Conservation (phyloP, 441 rosid genomes). For the Breynia disticha region DNA sequence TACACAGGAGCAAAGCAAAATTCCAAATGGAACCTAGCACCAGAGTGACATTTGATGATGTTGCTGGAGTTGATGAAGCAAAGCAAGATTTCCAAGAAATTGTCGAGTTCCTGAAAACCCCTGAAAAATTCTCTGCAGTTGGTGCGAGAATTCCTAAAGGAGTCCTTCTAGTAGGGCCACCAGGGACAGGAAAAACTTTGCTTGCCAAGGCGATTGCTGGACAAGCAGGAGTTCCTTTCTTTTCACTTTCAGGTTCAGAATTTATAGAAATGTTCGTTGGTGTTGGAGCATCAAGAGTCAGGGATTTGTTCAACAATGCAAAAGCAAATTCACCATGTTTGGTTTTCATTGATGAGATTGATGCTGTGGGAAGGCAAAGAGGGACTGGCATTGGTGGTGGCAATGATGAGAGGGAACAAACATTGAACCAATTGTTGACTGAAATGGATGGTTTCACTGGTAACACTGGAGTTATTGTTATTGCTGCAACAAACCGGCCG, state of each 20-base stretch:
- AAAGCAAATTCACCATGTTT: conserved; percentile 61
- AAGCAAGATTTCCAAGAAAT: conserved; percentile 73
- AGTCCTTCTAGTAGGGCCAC: conserved; percentile 56
- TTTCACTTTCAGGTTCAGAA: conserved; percentile 63
- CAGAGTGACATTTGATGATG: conserved; percentile 63
- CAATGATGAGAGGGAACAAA: conserved; percentile 79
- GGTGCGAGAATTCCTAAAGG: conserved; percentile 71
- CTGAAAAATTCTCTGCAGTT: conserved; percentile 54
- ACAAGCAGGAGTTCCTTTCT: conserved; percentile 74
- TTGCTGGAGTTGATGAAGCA: conserved; percentile 85
- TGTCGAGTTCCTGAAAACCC: conserved; percentile 57
- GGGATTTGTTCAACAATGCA: conserved; percentile 74
- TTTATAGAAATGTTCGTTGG: conserved; percentile 83
- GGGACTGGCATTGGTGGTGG: conserved; percentile 85
- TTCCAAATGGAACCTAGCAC: conserved; percentile 76
- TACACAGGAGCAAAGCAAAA: conserved; percentile 65
- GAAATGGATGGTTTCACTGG: conserved; percentile 75
- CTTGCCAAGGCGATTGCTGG: conserved; percentile 75
- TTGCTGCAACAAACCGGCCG: conserved; percentile 67
- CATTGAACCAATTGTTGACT: conserved; percentile 63
- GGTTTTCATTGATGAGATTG: conserved; percentile 75
- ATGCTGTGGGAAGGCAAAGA: conserved; percentile 73
- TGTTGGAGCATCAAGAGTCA: conserved; percentile 64
- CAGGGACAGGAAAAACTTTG: conserved; percentile 64
- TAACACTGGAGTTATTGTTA: conserved; percentile 57